Evolutionary conservation across 192 early-diverging fungal genomes (phyloP).

Genomic region (Lobosporangium transversale): DNA sequence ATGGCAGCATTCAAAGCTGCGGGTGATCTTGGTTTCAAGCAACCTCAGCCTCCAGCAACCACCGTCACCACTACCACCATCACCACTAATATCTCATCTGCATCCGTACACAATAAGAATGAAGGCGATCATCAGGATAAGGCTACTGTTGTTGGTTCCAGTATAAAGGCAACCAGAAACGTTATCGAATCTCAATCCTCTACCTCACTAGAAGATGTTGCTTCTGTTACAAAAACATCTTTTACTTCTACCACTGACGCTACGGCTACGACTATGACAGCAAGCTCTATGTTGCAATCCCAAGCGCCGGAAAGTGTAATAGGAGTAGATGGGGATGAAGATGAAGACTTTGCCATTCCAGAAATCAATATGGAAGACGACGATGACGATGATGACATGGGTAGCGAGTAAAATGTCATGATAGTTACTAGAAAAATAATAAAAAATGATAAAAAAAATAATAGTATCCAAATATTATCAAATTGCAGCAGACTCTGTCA

Average conservation of each 20-base stretch:
- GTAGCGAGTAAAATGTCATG: slow-evolving; percentile 29
- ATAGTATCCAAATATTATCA: too few species aligned
- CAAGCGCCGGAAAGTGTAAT: too few species aligned
- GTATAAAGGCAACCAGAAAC: too few species aligned
- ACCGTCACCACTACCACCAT: neutral
- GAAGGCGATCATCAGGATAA: too few species aligned
- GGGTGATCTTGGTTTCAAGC: slow-evolving; percentile 2
- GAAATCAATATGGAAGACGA: slow-evolving; percentile 48
- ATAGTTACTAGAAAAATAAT: too few species aligned
- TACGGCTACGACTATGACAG: slow-evolving; percentile 3
- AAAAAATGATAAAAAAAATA: too few species aligned
- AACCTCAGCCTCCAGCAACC: neutral
- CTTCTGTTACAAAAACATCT: neutral
- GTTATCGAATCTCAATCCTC: too few species aligned
- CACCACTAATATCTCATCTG: neutral
- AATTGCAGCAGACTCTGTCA: too few species aligned
- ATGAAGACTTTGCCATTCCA: slow-evolving; percentile 39
- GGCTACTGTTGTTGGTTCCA: too few species aligned
- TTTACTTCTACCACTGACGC: neutral
- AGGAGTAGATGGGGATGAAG: slow-evolving; percentile 1
- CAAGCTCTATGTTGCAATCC: neutral
- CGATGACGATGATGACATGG: slow-evolving; percentile 48
- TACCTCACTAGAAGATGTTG: too few species aligned
- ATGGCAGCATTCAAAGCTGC: slow-evolving; percentile 42
- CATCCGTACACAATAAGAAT: too few species aligned